phyloP scores from a whole-genome alignment of 306 rosid genomes.

The Argentina anserina region DNA sequence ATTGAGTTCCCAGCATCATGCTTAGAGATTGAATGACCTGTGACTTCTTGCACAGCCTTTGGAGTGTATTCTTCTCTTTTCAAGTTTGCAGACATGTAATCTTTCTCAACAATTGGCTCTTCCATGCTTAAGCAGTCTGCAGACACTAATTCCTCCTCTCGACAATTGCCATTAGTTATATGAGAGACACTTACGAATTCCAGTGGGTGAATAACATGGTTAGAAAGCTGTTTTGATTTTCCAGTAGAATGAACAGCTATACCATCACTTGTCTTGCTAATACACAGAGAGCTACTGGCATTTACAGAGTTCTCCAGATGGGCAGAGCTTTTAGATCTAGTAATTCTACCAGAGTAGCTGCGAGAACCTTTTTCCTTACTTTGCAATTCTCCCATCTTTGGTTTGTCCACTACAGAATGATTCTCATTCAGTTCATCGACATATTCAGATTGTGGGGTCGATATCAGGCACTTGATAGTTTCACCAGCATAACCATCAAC shows the following conservation, averaged over 20 bases:
- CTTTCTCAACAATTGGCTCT: slow-evolving; percentile 25
- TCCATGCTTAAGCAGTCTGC: slow-evolving; percentile 30
- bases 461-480: slow-evolving; percentile 30
- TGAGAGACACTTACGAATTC: slow-evolving; percentile 25
- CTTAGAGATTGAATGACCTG: slow-evolving; percentile 28
- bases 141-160: slow-evolving; percentile 23
- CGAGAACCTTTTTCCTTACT: slow-evolving; percentile 22
- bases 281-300: slow-evolving; percentile 28
- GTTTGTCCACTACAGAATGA: slow-evolving; percentile 38
- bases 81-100: slow-evolving; percentile 22
- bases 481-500: slow-evolving; percentile 31
- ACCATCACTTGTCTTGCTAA: slow-evolving; percentile 25
- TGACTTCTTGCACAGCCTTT: slow-evolving; percentile 33
- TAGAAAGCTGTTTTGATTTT: slow-evolving; percentile 15
- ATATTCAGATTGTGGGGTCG: slow-evolving; percentile 34
- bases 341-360: slow-evolving; percentile 28
- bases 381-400: slow-evolving; percentile 21
- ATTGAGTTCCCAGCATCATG: slow-evolving; percentile 23
- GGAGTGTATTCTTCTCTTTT: slow-evolving; percentile 34
- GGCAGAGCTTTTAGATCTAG: slow-evolving; percentile 44
- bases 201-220: slow-evolving; percentile 28
- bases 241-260: slow-evolving; percentile 6
- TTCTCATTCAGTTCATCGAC: slow-evolving; percentile 31
- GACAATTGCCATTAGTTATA: slow-evolving; percentile 21
- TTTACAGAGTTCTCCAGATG: slow-evolving; percentile 28